Conservation (phyloP, 768 basidiomycete genomes). For the Termitomyces bulborhizus region DNA sequence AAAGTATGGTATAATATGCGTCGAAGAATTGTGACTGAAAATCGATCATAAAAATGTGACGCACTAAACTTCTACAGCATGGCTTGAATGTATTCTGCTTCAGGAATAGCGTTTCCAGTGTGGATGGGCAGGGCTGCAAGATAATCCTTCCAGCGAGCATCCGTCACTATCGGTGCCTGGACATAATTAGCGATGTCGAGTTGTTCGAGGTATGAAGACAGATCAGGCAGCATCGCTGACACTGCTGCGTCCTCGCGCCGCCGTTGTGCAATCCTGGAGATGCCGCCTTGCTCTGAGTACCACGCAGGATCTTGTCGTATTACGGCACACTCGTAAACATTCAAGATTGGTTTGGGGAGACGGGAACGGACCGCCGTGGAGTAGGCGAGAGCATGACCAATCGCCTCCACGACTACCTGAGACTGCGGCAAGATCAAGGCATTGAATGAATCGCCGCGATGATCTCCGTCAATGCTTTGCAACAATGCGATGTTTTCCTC, state of each 20-base stretch:
- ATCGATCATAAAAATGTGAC: neutral
- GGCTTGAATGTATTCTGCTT: constrained; percentile 33
- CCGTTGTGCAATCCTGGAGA: constrained; percentile 43
- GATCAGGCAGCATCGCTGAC: constrained; percentile 34
- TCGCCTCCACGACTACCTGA: constrained; percentile 47
- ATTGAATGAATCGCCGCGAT: constrained; percentile 48
- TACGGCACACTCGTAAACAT: constrained; percentile 48
- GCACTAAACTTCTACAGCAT: constrained; percentile 27
- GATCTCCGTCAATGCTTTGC: constrained; percentile 28
- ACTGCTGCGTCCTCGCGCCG: constrained; percentile 41
- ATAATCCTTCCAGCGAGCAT: constrained; percentile 44
- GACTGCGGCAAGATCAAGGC: constrained; percentile 51
- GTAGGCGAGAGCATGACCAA: constrained; percentile 59
- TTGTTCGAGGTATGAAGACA: constrained; percentile 33
- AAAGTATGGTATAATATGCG: neutral
- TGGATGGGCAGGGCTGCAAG: constrained; percentile 31
- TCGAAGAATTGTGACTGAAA: neutral
- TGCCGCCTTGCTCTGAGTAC: constrained; percentile 48
- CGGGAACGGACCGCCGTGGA: constrained; percentile 40
- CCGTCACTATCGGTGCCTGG: constrained; percentile 48
- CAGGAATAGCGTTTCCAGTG: constrained; percentile 34
- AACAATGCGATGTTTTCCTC: constrained; percentile 40
- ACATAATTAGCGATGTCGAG: constrained; percentile 46
- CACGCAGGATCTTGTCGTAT: constrained; percentile 52
- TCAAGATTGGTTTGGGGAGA: constrained; percentile 43